Base-by-base conservation (phyloP, 441 rosid genomes). In the Adansonia gregorii region DNA sequence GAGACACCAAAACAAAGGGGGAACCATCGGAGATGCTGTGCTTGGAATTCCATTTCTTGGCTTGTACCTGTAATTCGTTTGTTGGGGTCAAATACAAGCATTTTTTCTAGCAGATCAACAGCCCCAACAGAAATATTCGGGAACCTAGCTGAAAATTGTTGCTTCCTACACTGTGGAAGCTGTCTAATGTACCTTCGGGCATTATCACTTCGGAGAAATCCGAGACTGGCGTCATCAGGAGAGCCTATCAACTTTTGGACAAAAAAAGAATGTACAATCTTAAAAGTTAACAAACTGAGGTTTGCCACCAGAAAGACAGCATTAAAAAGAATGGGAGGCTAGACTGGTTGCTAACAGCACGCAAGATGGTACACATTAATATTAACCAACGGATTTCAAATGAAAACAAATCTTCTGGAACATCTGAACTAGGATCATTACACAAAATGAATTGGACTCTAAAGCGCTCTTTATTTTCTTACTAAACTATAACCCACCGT, bases 51-150 rank as follows among this genome's bases (percentile, higher is more conserved):
- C 27, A 19, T 45, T 31, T 35, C 24, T 59, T 69, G 64, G n/a
- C 55, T 17, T 2, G 0, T 81, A 92, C 97, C 93, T 1, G 97
- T 89, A 67, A 90, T 92, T 15, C 97, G 97, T 80, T 86, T 92
- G 71, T 51, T 80, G 61, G 94, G 97, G 82, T 92, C 97, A 61
- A 92, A 91, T 43, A 91, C 89, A 0, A 91, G 91, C 95, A 91
- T 89, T 81, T 87, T 91, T 84, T 91, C 95, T 10, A 89, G 84
- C 41, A 92, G 86, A 84, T 92, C 97, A 8, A 81, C 80, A 56
- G 97, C 93, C 24, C 72, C 85, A 12, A 88, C 60, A 27, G 81
- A 86, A 84, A 81, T 86, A 61, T 74, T 83, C 7, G 94, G 93
- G 72, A 90, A 92, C 55, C 86, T 86, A 75, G 81, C 73, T 8